Evolutionary conservation across 257 asterid species (phyloP).

Genomic region (Petrea volubilis): DNA sequence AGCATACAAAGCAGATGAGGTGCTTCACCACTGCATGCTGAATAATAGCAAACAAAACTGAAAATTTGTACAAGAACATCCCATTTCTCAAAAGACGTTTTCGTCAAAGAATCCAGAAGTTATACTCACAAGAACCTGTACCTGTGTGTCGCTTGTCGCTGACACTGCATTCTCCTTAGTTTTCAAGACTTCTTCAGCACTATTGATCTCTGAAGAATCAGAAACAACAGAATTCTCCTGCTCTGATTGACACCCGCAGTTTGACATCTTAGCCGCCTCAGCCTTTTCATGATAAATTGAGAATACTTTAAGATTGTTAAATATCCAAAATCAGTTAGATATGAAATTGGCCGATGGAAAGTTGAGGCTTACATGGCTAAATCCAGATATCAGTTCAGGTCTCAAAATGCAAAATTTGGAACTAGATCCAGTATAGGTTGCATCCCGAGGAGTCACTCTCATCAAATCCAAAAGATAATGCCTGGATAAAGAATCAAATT

Average conservation of each 20-base stretch:
- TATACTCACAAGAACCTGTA: conserved; percentile 23
- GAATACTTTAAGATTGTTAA: conserved; percentile 18
- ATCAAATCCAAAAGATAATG: conserved; percentile 89
- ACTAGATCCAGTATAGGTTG: conserved; percentile 72
- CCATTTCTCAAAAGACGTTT: neutral
- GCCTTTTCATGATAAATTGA: conserved; percentile 39
- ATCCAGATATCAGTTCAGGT: conserved; percentile 75
- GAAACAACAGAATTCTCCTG: conserved; percentile 32
- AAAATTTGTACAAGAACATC: neutral
- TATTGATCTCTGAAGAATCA: conserved; percentile 41
- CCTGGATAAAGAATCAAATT: conserved; percentile 40
- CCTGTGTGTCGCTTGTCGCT: conserved; percentile 38
- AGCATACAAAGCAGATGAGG: neutral
- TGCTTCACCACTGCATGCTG: conserved; percentile 3
- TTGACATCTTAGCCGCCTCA: conserved; percentile 57
- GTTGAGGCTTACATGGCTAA: conserved; percentile 57
- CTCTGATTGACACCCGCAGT: conserved; percentile 38
- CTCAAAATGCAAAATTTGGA: conserved; percentile 89
- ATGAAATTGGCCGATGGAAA: neutral
- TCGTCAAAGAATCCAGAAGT: conserved; percentile 12
- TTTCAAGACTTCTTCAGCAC: conserved; percentile 37
- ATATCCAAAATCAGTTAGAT: conserved; percentile 7
- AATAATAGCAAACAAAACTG: neutral
- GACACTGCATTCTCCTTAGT: conserved; percentile 32
- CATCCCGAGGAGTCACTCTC: conserved; percentile 98